Evolutionary conservation across 805 yeast species (phyloP).

Genomic region (Teunomyces lycoperdinae): DNA sequence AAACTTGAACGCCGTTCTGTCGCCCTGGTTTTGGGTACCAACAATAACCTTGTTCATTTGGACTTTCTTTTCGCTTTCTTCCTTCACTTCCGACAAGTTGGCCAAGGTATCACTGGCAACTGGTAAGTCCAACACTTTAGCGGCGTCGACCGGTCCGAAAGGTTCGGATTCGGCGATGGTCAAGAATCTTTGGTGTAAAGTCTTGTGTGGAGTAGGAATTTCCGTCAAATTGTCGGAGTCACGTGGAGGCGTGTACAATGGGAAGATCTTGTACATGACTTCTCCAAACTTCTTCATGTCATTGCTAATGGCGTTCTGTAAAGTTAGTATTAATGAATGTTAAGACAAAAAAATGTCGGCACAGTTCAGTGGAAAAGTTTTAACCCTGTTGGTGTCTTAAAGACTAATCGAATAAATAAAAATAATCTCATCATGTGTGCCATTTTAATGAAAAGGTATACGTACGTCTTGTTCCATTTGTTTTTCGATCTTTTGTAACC

Average conservation of each 20-base stretch:
- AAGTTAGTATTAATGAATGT: constrained; percentile 9
- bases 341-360: constrained; percentile 2
- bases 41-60: constrained; percentile 33
- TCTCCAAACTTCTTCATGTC: constrained; percentile 60
- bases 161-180: constrained; percentile 94
- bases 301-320: constrained; percentile 14
- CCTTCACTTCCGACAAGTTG: constrained; percentile 62
- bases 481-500: constrained; percentile 63
- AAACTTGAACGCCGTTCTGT: constrained; percentile 69
- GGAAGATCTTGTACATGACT: constrained; percentile 78
- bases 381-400: constrained; percentile 67
- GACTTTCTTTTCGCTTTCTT: constrained; percentile 34
- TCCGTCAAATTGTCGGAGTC: constrained; percentile 81
- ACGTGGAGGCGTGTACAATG: constrained; percentile 48
- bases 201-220: constrained; percentile 85
- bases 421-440: constrained; percentile 44
- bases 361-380: constrained; percentile 24
- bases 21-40: constrained; percentile 66
- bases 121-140: constrained; percentile 73
- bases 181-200: constrained; percentile 76
- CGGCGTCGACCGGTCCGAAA: constrained; percentile 95
- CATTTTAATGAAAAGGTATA: constrained; percentile 14
- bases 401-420: constrained; percentile 64
- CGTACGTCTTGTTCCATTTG: constrained; percentile 61
- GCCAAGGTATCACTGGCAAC: constrained; percentile 83